Conservation (phyloP, 805 yeast genomes). For the Starmerella kuoi region DNA sequence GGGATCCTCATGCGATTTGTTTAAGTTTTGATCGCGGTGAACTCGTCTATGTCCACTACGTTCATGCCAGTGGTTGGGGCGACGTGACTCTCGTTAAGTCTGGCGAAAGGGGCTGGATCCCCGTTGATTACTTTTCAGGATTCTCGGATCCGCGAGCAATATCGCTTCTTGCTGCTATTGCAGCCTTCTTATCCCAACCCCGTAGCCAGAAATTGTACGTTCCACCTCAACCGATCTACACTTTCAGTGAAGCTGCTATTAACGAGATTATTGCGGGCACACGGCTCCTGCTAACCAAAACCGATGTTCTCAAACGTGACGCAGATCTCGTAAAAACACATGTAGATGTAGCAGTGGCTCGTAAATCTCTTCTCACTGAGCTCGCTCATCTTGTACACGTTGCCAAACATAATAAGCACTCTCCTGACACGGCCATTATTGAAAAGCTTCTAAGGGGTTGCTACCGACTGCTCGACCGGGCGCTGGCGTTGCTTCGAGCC, state of each 20-base stretch:
- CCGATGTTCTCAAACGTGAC: conserved; percentile 29
- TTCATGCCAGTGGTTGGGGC: conserved; percentile 36
- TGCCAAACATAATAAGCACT: conserved; percentile 28
- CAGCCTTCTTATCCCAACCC: conserved; percentile 29
- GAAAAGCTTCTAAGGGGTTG: conserved; percentile 28
- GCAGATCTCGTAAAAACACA: conserved; percentile 25
- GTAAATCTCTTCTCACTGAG: conserved; percentile 31
- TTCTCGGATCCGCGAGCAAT: conserved; percentile 29
- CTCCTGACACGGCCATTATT: conserved; percentile 25
- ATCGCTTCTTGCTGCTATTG: conserved; percentile 30
- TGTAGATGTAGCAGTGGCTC: conserved; percentile 26
- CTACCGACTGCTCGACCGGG: conserved; percentile 27
- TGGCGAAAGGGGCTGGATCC: conserved; percentile 35
- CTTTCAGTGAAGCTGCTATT: conserved; percentile 30
- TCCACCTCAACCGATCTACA: conserved; percentile 11
- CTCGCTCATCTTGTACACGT: conserved; percentile 31
- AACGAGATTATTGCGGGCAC: conserved; percentile 32
- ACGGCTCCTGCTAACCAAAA: conserved; percentile 28
- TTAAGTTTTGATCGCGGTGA: conserved; percentile 30
- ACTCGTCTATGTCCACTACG: conserved; percentile 29
- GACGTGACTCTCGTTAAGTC: conserved; percentile 31
- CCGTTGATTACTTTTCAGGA: conserved; percentile 32
- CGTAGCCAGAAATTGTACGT: conserved; percentile 22
- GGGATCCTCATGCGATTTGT: conserved; percentile 28
- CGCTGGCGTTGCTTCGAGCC: conserved; percentile 26